Evolutionary conservation across 257 asterid genomes (phyloP).

Genomic region (Ajuga chamaepitys): DNA sequence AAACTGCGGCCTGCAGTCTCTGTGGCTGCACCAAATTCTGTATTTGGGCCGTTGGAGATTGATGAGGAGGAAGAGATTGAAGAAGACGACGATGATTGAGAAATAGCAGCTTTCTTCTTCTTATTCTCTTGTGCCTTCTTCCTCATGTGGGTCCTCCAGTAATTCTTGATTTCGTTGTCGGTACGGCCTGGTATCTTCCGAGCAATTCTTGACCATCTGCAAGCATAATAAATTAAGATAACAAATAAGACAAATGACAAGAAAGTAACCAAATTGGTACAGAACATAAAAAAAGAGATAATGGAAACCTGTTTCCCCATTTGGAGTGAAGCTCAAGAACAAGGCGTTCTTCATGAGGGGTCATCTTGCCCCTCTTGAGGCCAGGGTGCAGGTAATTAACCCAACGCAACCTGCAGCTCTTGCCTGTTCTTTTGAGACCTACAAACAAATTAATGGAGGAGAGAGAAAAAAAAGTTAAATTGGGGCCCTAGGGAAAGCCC

Average conservation of each 20-base stretch:
- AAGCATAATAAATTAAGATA: too few species aligned
- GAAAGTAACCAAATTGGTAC: not conserved
- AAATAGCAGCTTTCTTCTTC: not conserved
- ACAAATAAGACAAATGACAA: too few species aligned
- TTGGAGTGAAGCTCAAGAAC: conserved; percentile 75
- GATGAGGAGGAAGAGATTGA: conserved; percentile 29
- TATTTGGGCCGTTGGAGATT: conserved; percentile 21
- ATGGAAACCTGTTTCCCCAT: conserved; percentile 75
- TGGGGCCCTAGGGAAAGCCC: conserved; percentile 9
- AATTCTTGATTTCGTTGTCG: conserved; percentile 87
- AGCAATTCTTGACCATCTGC: conserved; percentile 94
- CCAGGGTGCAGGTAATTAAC: conserved; percentile 85
- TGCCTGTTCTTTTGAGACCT: conserved; percentile 88
- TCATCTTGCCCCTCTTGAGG: conserved; percentile 76
- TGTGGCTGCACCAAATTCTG: conserved; percentile 2
- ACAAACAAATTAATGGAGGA: not conserved
- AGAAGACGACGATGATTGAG: conserved; percentile 34
- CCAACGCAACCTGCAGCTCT: conserved; percentile 95
- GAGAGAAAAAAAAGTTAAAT: not conserved
- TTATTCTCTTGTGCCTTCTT: conserved; percentile 73
- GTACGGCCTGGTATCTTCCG: conserved; percentile 88
- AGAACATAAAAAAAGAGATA: not conserved
- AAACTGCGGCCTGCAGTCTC: conserved; percentile 39
- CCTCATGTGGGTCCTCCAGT: conserved; percentile 92
- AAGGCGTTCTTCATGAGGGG: conserved; percentile 71